Evolutionary conservation across 129 eudicot genomes (phyloP), one percentile per base, ranked within the genome.

Genomic region (Tagetes patula): DNA sequence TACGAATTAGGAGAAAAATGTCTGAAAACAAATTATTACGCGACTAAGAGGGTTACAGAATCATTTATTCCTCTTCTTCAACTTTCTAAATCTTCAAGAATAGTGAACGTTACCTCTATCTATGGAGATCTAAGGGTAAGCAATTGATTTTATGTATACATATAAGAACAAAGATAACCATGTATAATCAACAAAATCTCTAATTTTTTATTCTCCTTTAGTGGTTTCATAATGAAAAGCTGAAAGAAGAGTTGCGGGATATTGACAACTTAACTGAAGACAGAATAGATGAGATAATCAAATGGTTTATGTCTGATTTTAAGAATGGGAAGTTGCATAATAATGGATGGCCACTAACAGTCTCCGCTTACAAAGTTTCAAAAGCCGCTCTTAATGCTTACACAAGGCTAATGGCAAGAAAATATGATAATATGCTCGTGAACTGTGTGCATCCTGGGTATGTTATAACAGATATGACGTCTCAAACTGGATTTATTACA

Each of bases 21-120:
- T 46, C 11, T 67, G 1, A 31, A 43, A 4, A 67, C 56, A 6
- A 67, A 67, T 13, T 67, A 67, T 5, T 67, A 67, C 4, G 72
- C 41, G 6, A 67, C 72, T 3, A 67, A 67, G 13, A 6, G 42
- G 5, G 10, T 67, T 9, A 67, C 59, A 8, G 43, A 67, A 46
- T 20, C 56, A 46, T 11, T 67, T 9, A 12, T 67, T 12, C 58
- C 72, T 32, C 72, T 67, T 67, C 72, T 67, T 30, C 72, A 67
- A 12, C 56, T 46, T 43, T 67, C 72, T 4, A 67, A 67, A 45
- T 67, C 72, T 46, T 42, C 72, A 8, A 46, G 72, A 67, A 67
- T 67, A 27, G 72, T 67, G 20, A 67, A 67, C 8, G 30, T 67
- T 10, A 30, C 58, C 3, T 67, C 72, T 7, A 2, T 31, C 5